These are phyloP conservation scores for Phalaenopsis hybrid DNA, from an alignment of 116 monocot genomes.

Conservation along the genomic window DNA sequence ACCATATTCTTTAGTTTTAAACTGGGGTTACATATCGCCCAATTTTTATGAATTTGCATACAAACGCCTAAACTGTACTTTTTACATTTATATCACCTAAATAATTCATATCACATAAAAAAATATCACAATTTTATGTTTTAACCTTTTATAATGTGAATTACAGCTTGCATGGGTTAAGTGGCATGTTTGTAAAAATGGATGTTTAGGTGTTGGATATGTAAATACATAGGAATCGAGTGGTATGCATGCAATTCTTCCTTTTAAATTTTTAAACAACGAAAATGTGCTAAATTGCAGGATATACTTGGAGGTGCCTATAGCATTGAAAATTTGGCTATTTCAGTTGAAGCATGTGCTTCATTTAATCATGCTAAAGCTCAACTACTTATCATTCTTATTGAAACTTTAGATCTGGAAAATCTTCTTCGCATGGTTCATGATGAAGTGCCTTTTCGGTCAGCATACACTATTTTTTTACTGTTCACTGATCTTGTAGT, in stretches of 20 bases:
- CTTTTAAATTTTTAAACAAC: neutral
- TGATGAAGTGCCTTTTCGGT: conserved; percentile 87
- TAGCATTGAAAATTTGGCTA: conserved; percentile 57
- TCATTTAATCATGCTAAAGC: conserved; percentile 59
- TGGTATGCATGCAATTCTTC: no score
- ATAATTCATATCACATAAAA: no score
- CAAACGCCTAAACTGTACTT: no score
- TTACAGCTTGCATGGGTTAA: no score
- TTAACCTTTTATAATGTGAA: no score
- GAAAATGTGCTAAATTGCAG: conserved; percentile 28
- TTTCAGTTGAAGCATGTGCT: conserved; percentile 55
- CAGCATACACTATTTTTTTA: neutral
- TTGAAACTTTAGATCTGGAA: conserved; percentile 84
- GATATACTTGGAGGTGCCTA: conserved; percentile 45
- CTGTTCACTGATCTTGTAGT: neutral
- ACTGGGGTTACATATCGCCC: no score
- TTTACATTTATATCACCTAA: no score
- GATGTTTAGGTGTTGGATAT: no score
- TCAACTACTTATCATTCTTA: conserved; percentile 78
- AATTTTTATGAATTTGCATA: no score
- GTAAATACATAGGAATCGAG: no score
- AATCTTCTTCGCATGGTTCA: conserved; percentile 75
- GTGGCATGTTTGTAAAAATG: no score
- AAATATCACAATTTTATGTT: no score
- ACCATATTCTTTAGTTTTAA: neutral